Evolutionary conservation across 495 filamentous ascomycete species (phyloP).

Genomic region (Talaromyces borbonicus): DNA sequence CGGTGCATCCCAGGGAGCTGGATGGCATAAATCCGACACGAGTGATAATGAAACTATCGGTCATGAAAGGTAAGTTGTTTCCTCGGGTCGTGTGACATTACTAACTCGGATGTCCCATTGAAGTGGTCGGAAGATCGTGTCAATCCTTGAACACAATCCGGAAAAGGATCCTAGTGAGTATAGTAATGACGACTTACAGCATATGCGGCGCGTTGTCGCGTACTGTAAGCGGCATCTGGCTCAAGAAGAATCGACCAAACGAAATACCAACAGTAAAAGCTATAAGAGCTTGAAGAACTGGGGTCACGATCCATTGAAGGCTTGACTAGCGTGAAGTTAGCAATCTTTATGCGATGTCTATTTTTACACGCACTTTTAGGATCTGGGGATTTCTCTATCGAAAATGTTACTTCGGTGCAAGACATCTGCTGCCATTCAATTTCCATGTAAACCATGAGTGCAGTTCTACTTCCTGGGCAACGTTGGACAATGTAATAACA

Average conservation of each 20-base stretch:
- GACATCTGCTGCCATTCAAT: no score
- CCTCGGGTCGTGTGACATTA: neutral
- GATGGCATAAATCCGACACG: constrained; percentile 46
- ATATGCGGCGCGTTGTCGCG: constrained; percentile 57
- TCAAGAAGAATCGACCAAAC: constrained; percentile 51
- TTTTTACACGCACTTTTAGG: no score
- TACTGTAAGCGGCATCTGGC: constrained; percentile 57
- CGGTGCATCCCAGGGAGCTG: constrained; percentile 42
- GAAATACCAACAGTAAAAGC: constrained; percentile 43
- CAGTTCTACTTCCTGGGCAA: no score
- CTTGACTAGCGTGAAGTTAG: no score
- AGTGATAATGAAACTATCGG: constrained; percentile 53
- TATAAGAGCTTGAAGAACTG: constrained; percentile 58
- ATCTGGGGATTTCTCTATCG: no score
- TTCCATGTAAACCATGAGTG: no score
- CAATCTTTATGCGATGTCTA: no score
- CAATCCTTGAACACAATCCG: constrained; percentile 53
- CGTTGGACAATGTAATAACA: no score
- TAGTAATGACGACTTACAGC: constrained; percentile 44
- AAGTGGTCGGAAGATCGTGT: constrained; percentile 53
- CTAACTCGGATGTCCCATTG: neutral
- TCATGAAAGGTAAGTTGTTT: constrained; percentile 43
- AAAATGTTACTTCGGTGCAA: no score
- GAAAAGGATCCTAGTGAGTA: constrained; percentile 44
- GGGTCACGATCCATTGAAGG: constrained; percentile 53